These are phyloP conservation scores for Aspergillus glaucus DNA, from an alignment of 2,329 filamentous ascomycete species.

Conservation along the genomic window DNA sequence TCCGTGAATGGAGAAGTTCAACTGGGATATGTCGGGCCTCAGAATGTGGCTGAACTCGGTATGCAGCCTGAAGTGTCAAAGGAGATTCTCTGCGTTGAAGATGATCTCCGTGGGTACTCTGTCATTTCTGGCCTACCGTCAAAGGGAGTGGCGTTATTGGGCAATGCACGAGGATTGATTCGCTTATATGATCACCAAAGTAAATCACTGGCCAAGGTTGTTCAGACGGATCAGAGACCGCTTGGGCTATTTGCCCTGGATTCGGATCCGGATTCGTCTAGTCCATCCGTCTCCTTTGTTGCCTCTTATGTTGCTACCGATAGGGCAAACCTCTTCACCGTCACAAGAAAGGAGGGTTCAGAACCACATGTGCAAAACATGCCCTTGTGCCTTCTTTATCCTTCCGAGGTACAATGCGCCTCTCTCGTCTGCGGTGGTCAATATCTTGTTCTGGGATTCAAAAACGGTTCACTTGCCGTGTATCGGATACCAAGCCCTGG, in stretches of 20 bases:
- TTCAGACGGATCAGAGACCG: constrained; percentile 21
- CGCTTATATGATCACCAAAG: constrained; percentile 29
- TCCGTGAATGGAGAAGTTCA: constrained; percentile 26
- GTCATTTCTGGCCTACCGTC: constrained; percentile 24
- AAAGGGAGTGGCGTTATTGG: constrained; percentile 29
- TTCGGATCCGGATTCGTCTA: constrained; percentile 4
- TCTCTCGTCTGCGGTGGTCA: constrained; percentile 24
- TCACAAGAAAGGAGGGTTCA: constrained; percentile 9
- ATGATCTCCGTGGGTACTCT: constrained; percentile 26
- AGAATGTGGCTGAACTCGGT: constrained; percentile 1
- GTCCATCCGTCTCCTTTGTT: constrained; percentile 19
- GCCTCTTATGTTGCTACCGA: constrained; percentile 19
- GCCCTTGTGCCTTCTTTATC: constrained; percentile 31
- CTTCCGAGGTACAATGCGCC: constrained; percentile 50
- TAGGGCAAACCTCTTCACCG: constrained; percentile 23
- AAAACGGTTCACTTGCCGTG: constrained; percentile 48
- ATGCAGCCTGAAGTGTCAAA: constrained; percentile 14
- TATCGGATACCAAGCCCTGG: constrained; percentile 29
- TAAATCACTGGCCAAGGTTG: constrained; percentile 21
- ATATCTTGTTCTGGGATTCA: constrained; percentile 50
- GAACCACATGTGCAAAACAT: constrained; percentile 34
- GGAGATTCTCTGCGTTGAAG: constrained; percentile 22
- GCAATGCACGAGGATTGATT: constrained; percentile 26
- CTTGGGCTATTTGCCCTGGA: constrained; percentile 23
- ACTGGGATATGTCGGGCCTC: constrained; percentile 20